Conservation (phyloP, 2,329 filamentous ascomycete genomes). For the Aspergillus sp. region DNA sequence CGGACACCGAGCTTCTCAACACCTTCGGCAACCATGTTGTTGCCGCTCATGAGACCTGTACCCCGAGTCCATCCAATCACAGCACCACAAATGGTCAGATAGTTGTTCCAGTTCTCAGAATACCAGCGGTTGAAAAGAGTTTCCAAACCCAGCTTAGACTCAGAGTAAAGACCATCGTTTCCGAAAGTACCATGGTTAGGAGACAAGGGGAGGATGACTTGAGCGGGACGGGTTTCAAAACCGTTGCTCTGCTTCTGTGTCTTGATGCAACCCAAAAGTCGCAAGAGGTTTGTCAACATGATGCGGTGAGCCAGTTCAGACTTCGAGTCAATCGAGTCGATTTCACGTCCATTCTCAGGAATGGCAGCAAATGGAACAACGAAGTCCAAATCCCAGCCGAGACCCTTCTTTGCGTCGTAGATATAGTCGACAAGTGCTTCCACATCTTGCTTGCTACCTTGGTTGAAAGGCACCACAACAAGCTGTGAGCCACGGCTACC, state of each 20-base stretch:
- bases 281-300: slow-evolving; percentile 96
- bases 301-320: slow-evolving; percentile 97
- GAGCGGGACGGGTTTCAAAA: slow-evolving; percentile 92
- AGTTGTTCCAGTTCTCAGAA: slow-evolving; percentile 95
- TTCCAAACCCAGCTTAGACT: slow-evolving; percentile 95
- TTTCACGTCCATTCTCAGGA: slow-evolving; percentile 95
- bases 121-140: slow-evolving; percentile 99
- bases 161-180: slow-evolving; percentile 95
- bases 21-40: slow-evolving; percentile 96
- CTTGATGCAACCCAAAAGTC: slow-evolving; percentile 89
- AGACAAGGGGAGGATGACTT: slow-evolving; percentile 92
- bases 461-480: slow-evolving; percentile 98
- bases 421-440: slow-evolving; percentile 94
- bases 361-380: slow-evolving; percentile 97
- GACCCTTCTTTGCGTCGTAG: slow-evolving; percentile 91
- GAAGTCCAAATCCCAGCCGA: slow-evolving; percentile 97
- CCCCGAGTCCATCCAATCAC: slow-evolving; percentile 99
- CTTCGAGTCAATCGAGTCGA: slow-evolving; percentile 94
- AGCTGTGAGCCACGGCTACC: slow-evolving; percentile 93
- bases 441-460: slow-evolving; percentile 97
- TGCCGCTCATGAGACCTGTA: slow-evolving; percentile 95
- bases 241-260: slow-evolving; percentile 81
- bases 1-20: slow-evolving; percentile 96
- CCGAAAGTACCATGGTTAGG: slow-evolving; percentile 99
- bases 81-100: slow-evolving; percentile 96